Percentiles rank a stretch among this genome's conserved stretches.
Evolutionary conservation across 2,329 filamentous ascomycete species (phyloP).

Genomic region (Blumeriella jaapii): DNA sequence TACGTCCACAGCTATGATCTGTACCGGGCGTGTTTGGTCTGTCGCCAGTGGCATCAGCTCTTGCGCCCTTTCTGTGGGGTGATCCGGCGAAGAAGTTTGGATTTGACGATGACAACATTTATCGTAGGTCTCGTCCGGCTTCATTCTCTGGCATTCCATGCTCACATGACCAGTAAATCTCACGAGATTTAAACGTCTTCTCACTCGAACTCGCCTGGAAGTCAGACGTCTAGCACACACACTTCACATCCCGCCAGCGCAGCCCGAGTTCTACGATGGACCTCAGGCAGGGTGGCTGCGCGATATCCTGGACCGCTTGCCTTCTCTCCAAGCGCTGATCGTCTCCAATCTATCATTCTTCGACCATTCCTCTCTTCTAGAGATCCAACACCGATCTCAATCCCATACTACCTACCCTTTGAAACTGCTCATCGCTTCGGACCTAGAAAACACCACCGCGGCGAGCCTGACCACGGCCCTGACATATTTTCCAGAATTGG

Average conservation of each 20-base stretch:
- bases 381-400: slow-evolving; percentile 6
- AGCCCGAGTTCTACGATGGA: slow-evolving; percentile 16
- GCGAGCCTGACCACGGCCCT: slow-evolving; percentile 12
- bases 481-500: slow-evolving; percentile 13
- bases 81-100: slow-evolving; percentile 15
- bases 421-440: slow-evolving; percentile 12
- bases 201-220: slow-evolving; percentile 12
- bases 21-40: slow-evolving; percentile 15
- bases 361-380: slow-evolving; percentile 14
- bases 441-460: slow-evolving; percentile 16
- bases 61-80: slow-evolving; percentile 15
- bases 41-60: slow-evolving; percentile 13
- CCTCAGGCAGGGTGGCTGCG: slow-evolving; percentile 16
- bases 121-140: slow-evolving; percentile 15
- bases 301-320: slow-evolving; percentile 15
- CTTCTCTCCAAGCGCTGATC: slow-evolving; percentile 15
- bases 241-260: slow-evolving; percentile 15
- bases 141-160: not conserved
- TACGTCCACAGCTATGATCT: slow-evolving; percentile 13
- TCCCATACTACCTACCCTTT: slow-evolving; percentile 8
- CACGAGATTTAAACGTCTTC: slow-evolving; percentile 14
- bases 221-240: slow-evolving; percentile 13
- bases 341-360: slow-evolving; percentile 16
- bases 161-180: slow-evolving; percentile 11
- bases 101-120: slow-evolving; percentile 13